Conservation (phyloP, 768 basidiomycete species). For the Imleria badia region DNA sequence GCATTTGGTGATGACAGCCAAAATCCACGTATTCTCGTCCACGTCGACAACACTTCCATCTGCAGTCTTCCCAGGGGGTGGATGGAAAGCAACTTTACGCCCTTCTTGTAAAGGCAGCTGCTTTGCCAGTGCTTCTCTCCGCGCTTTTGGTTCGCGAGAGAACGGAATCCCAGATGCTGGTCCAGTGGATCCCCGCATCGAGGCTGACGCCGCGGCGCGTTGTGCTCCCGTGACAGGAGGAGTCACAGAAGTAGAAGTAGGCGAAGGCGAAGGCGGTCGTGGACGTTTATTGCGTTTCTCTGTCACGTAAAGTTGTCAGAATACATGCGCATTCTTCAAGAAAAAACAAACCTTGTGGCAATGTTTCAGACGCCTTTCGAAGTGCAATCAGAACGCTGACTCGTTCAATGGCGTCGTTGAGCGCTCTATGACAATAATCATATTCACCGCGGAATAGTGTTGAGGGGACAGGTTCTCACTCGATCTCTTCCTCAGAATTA, state of each 20-base stretch:
- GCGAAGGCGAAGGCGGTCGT: slow-evolving; percentile 65
- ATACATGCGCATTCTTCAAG: not conserved
- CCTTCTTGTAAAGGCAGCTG: slow-evolving; percentile 71
- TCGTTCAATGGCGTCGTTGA: slow-evolving; percentile 70
- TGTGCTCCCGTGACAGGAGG: slow-evolving; percentile 23
- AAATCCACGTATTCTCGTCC: slow-evolving; percentile 65
- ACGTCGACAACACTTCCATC: slow-evolving; percentile 50
- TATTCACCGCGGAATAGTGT: slow-evolving; percentile 5
- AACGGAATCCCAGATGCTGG: slow-evolving; percentile 49
- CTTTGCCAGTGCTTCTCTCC: slow-evolving; percentile 57
- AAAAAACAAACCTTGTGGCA: slow-evolving; percentile 49
- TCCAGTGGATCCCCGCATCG: slow-evolving; percentile 56
- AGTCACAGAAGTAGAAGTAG: slow-evolving; percentile 46
- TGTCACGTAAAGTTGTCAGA: slow-evolving; percentile 17
- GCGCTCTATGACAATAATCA: slow-evolving; percentile 46
- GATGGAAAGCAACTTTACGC: slow-evolving; percentile 81
- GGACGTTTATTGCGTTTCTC: slow-evolving; percentile 82
- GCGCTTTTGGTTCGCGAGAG: slow-evolving; percentile 65
- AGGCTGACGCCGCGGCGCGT: slow-evolving; percentile 12
- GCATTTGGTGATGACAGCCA: slow-evolving; percentile 71
- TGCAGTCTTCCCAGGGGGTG: slow-evolving; percentile 54
- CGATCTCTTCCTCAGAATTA: slow-evolving; percentile 59
- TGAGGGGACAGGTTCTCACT: slow-evolving; percentile 41
- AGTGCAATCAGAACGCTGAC: slow-evolving; percentile 70
- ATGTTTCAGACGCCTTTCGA: slow-evolving; percentile 64